These are phyloP conservation scores for Trypethelium eluteriae DNA, from an alignment of 495 filamentous ascomycete species.

Conservation along the genomic window DNA sequence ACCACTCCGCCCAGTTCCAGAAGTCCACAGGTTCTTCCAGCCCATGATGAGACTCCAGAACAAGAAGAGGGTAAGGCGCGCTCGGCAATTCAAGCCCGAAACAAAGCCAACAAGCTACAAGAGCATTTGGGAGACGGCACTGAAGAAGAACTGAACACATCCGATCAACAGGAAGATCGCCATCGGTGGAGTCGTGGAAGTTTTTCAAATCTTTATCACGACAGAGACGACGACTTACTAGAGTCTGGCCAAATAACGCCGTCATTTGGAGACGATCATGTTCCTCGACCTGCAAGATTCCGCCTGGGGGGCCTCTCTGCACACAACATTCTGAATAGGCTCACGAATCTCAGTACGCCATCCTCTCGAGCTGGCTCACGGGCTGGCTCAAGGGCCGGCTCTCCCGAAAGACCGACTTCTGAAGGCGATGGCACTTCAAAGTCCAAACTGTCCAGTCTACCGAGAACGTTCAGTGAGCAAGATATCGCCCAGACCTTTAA, in stretches of 20 bases:
- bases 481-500: not conserved
- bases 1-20: not conserved
- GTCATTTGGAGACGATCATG: not conserved
- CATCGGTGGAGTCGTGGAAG: not conserved
- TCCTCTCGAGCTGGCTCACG: not conserved
- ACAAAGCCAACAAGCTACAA: not conserved
- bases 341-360: not conserved
- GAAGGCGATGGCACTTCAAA: not conserved
- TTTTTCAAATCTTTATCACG: not conserved
- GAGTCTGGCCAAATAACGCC: conserved; percentile 4
- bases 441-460: not conserved
- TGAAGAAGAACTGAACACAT: not conserved
- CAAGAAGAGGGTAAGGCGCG: not conserved
- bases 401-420: not conserved
- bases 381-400: not conserved
- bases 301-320: not conserved
- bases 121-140: not conserved
- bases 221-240: not conserved
- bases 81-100: not conserved
- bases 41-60: not conserved
- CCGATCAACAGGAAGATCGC: not conserved
- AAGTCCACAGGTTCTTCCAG: not conserved
- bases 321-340: not conserved
- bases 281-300: not conserved
- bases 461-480: not conserved